Base-by-base conservation (phyloP, 2,329 filamentous ascomycete species). In the Plenodomus biglobosus region DNA sequence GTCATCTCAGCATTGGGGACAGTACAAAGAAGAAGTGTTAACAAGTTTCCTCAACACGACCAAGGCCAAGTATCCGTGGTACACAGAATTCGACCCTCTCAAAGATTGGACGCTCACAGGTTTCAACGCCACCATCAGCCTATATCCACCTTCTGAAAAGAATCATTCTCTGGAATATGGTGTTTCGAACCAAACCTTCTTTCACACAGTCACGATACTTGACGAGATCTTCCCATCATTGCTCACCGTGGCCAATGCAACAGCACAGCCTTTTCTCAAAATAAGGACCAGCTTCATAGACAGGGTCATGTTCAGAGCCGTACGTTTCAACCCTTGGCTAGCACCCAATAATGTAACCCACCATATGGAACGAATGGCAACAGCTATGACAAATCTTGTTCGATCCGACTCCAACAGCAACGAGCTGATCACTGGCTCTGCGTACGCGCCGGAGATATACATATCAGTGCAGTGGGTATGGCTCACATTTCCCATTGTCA, bases 381-480 rank as follows among this genome's bases (percentile, higher is more conserved):
- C 38, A 1, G 40, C 54, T 0, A 42, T 69, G 17, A 66, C 63
- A 0, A 62, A 62, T 19, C n/a, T 46, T 1, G 20, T 67, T 1
- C 44, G 65, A 24, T 60, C 55, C 1, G 46, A 55, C 7, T 8
- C 45, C 1, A 8, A 17, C 2, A 56, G 49, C 22, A 46, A 50
- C 2, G 58, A 59, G 3, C 42, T 44, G 2, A 49, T 60, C 0
- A 18, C 22, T 17, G 58, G 56, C 13, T 19, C 15, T 5, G 45
- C 52, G 1, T 51, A 40, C 11, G 17, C 38, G 32, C 16, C 20
- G 8, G 38, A 44, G 27, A 53, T 44, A 1, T 56, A 44, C 11
- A 40, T 59, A 2, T 30, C 36, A 7, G 61, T 71, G 0, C 44
- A 58, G 3, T 71, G 64, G 66, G 53, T n/a, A 2, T 71, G 67